A percentile compares a stretch with the other conserved stretches of the same genome.
Evolutionary conservation across 305 asterid species (phyloP).

Genomic region (Fraxinus xanthoxyloides): DNA sequence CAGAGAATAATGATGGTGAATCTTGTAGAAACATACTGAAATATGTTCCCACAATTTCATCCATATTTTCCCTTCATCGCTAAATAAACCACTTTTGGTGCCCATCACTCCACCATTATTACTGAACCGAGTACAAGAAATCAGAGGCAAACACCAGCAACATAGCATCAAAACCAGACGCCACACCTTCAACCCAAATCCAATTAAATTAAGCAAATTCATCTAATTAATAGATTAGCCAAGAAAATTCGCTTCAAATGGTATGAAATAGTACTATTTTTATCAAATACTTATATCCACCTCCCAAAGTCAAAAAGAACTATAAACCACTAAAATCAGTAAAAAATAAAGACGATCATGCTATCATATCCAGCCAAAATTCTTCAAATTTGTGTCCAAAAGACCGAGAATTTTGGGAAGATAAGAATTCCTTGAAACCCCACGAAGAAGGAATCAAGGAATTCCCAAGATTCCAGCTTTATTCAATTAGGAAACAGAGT

Average conservation of each 20-base stretch:
- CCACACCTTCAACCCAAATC: slow-evolving; percentile 83
- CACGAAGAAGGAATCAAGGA: slow-evolving; percentile 48
- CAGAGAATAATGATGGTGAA: slow-evolving; percentile 51
- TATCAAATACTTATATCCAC: slow-evolving; percentile 14
- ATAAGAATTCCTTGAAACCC: slow-evolving; percentile 39
- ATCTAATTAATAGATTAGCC: slow-evolving; percentile 45
- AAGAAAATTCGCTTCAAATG: slow-evolving; percentile 25
- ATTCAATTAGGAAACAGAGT: slow-evolving; percentile 36
- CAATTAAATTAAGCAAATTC: slow-evolving; percentile 74
- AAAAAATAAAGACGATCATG: slow-evolving; percentile 22
- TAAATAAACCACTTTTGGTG: slow-evolving; percentile 48
- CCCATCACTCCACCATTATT: slow-evolving; percentile 58
- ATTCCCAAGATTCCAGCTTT: slow-evolving; percentile 56
- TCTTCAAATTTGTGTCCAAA: slow-evolving; percentile 32
- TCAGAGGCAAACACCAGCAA: slow-evolving; percentile 63
- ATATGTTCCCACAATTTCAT: slow-evolving; percentile 58
- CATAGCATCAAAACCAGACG: slow-evolving; percentile 69
- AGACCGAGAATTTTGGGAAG: slow-evolving; percentile 38
- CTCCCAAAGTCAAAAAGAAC: slow-evolving; percentile 24
- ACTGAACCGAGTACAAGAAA: slow-evolving; percentile 67
- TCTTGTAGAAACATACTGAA: slow-evolving; percentile 41
- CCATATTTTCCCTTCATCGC: slow-evolving; percentile 61
- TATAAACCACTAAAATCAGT: slow-evolving; percentile 27
- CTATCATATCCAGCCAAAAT: slow-evolving; percentile 51
- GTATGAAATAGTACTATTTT: slow-evolving; percentile 5